Percentiles rank a stretch among this genome's conserved stretches.
These are phyloP conservation scores for Colletotrichum abscissum DNA, from an alignment of 2,329 filamentous ascomycete genomes.

Conservation along the genomic window DNA sequence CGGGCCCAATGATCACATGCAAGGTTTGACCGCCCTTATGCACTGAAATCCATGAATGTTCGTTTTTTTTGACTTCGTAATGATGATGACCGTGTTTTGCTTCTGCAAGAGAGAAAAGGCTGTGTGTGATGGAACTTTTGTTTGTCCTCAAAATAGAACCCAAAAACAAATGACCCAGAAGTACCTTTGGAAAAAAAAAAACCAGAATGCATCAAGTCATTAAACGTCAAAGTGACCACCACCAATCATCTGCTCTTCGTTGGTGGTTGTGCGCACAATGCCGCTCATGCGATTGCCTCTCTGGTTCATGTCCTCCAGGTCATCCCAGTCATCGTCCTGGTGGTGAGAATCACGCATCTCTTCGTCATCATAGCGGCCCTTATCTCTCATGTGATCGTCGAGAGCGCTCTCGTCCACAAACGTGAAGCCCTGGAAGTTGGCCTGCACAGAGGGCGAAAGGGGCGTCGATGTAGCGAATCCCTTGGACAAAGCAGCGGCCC, in stretches of 20 bases:
- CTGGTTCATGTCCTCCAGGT: conserved; percentile 65
- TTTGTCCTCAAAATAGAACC: conserved; percentile 24
- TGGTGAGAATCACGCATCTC: conserved; percentile 68
- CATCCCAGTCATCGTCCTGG: conserved; percentile 68
- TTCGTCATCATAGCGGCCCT: conserved; percentile 61
- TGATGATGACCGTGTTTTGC: conserved; percentile 16
- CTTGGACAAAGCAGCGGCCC: conserved; percentile 85
- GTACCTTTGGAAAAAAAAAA: neutral
- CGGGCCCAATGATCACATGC: conserved; percentile 32
- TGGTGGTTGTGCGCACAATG: conserved; percentile 65
- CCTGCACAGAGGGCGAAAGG: conserved; percentile 93
- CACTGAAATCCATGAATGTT: conserved; percentile 36
- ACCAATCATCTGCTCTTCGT: conserved; percentile 73
- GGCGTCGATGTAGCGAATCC: conserved; percentile 92
- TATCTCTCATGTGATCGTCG: conserved; percentile 81
- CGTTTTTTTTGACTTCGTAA: conserved; percentile 37
- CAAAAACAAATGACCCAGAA: neutral
- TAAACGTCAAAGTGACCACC: conserved; percentile 73
- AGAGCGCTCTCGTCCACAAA: conserved; percentile 98
- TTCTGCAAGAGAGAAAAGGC: conserved; percentile 10
- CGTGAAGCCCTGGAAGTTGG: conserved; percentile 98
- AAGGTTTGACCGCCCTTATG: conserved; percentile 36
- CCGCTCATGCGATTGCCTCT: conserved; percentile 73
- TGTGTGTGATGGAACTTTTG: conserved; percentile 23
- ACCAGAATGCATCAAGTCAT: conserved; percentile 37